phyloP scores from a whole-genome alignment of 2,329 filamentous ascomycete species.

The Ophiostoma sp. region DNA sequence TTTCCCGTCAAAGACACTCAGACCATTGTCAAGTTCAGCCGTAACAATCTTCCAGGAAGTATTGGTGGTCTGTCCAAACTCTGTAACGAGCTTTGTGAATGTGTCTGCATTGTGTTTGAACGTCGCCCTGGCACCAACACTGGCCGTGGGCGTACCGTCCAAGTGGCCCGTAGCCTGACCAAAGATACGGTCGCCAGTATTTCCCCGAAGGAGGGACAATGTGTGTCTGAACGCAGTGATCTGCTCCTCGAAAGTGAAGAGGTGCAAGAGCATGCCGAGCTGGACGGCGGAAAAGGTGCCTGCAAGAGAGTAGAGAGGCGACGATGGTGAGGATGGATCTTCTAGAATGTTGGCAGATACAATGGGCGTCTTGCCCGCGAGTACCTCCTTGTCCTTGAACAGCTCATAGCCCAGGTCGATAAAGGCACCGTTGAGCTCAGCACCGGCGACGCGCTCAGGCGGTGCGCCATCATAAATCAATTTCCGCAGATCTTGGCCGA shows the following conservation, averaged over 20 bases:
- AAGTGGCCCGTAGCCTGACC: constrained; percentile 35
- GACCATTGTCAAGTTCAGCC: constrained; percentile 30
- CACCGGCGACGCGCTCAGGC: constrained; percentile 36
- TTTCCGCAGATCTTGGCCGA: constrained; percentile 47
- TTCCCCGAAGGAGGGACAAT: constrained; percentile 34
- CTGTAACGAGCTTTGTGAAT: constrained; percentile 29
- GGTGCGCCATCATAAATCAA: constrained; percentile 41
- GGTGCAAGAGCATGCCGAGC: constrained; percentile 43
- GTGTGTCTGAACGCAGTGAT: constrained; percentile 34
- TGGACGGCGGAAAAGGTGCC: constrained; percentile 40
- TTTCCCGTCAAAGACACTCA: constrained; percentile 32
- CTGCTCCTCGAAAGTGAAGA: constrained; percentile 42
- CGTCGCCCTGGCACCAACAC: constrained; percentile 25
- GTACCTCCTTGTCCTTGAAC: constrained; percentile 40
- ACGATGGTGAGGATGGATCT: constrained; percentile 32
- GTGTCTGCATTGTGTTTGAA: constrained; percentile 37
- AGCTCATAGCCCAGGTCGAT: constrained; percentile 45
- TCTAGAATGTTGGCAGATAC: constrained; percentile 40
- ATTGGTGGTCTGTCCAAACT: constrained; percentile 29
- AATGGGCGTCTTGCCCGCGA: constrained; percentile 32
- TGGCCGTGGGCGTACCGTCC: constrained; percentile 24
- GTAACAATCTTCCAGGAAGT: constrained; percentile 32
- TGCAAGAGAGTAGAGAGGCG: constrained; percentile 34
- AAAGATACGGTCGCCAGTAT: constrained; percentile 37
- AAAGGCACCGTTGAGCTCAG: constrained; percentile 41